Evolutionary conservation across 169 alveolate genomes (phyloP).

Genomic region (Cyclospora cayetanensis): DNA sequence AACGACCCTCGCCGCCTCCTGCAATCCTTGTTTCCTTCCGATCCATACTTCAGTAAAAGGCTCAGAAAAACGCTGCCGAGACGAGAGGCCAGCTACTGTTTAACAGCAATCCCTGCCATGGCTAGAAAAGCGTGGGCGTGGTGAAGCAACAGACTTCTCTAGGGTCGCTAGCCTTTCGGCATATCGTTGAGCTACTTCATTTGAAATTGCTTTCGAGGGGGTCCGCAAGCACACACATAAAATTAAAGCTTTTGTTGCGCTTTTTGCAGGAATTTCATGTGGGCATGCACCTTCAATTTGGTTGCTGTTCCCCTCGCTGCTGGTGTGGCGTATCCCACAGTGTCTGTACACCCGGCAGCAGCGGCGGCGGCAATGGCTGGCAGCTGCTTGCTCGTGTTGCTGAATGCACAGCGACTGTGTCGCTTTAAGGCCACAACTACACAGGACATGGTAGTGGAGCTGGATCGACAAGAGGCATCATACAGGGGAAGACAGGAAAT

Average conservation of each 20-base stretch:
- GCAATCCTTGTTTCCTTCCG: too few relatives aligned
- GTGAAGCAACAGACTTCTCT: too few relatives aligned
- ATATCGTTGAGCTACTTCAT: background rate
- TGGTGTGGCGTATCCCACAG: constrained; percentile 73
- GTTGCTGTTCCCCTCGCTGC: constrained; percentile 75
- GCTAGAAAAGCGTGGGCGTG: too few relatives aligned
- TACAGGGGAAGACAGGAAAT: background rate
- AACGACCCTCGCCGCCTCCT: background rate
- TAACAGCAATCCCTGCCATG: too few relatives aligned
- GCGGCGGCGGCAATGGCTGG: constrained; percentile 65
- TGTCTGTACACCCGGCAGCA: constrained; percentile 63
- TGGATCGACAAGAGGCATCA: background rate
- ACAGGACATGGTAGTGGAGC: constrained; percentile 3
- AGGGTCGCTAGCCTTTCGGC: background rate
- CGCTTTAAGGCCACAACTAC: constrained; percentile 21
- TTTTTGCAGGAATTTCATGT: constrained; percentile 64
- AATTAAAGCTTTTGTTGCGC: background rate
- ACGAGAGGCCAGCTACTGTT: too few relatives aligned
- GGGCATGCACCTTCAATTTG: constrained; percentile 75
- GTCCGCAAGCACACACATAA: background rate
- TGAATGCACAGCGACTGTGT: constrained; percentile 27
- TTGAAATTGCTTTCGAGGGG: background rate
- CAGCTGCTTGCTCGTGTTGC: constrained; percentile 57
- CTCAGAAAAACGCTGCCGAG: too few relatives aligned
- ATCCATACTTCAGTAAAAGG: too few relatives aligned